These are phyloP conservation scores for Pulveroboletus sp. DNA, from an alignment of 768 basidiomycete species.

Conservation along the genomic window DNA sequence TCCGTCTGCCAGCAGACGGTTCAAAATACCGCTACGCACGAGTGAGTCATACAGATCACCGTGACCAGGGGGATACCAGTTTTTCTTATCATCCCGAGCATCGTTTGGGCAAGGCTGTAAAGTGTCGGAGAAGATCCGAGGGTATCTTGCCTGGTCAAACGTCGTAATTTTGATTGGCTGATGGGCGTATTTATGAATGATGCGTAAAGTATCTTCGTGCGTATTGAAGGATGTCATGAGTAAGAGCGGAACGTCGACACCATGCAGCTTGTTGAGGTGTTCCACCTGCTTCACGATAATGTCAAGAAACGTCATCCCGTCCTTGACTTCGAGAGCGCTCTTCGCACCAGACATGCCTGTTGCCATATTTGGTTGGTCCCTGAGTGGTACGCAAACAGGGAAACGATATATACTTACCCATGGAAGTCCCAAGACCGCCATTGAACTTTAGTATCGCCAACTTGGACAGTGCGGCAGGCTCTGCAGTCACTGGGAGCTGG, in stretches of 20 bases:
- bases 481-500: constrained; percentile 54
- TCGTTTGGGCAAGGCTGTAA: constrained; percentile 79
- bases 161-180: constrained; percentile 90
- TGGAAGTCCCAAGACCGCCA: constrained; percentile 88
- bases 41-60: constrained; percentile 95
- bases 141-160: constrained; percentile 94
- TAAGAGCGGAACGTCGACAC: constrained; percentile 92
- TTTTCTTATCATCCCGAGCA: constrained; percentile 78
- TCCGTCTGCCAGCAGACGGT: constrained; percentile 83
- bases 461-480: constrained; percentile 76
- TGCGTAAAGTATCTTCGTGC: constrained; percentile 90
- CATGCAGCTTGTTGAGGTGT: constrained; percentile 82
- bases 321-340: constrained; percentile 92
- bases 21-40: constrained; percentile 84
- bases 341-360: constrained; percentile 83
- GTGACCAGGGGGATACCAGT: constrained; percentile 98
- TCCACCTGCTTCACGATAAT: constrained; percentile 92
- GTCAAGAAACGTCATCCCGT: constrained; percentile 97
- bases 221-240: constrained; percentile 99
- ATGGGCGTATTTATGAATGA: constrained; percentile 95
- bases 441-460: constrained; percentile 95
- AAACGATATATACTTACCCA: constrained; percentile 50
- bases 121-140: constrained; percentile 86
- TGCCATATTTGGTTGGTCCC: not conserved
- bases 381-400: not conserved